These are phyloP conservation scores for Penicillium samsonianum DNA, from an alignment of 495 filamentous ascomycete genomes.

Conservation along the genomic window DNA sequence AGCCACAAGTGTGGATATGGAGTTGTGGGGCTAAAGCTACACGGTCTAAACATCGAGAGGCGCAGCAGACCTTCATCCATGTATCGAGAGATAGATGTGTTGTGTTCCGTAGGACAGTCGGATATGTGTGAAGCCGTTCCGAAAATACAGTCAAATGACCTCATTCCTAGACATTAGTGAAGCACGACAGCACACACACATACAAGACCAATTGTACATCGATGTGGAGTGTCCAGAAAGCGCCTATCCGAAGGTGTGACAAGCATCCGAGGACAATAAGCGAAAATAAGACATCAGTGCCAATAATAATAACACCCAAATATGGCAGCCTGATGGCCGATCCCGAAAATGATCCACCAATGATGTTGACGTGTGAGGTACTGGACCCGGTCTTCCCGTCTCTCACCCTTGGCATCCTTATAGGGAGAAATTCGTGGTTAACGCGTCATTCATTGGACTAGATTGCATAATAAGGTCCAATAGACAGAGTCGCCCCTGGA, in stretches of 20 bases:
- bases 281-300: slow-evolving; percentile 1
- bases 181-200: background rate
- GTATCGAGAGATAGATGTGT: background rate
- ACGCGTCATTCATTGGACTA: slow-evolving; percentile 21
- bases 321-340: slow-evolving; percentile 10
- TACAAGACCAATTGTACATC: background rate
- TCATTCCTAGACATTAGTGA: background rate
- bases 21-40: background rate
- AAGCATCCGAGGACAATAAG: background rate
- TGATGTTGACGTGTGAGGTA: background rate
- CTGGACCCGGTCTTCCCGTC: slow-evolving; percentile 10
- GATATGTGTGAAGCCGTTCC: background rate
- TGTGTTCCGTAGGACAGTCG: background rate
- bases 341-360: slow-evolving; percentile 17
- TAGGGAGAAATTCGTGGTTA: slow-evolving; percentile 16
- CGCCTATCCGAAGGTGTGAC: background rate
- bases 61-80: background rate
- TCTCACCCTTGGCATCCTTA: slow-evolving; percentile 18
- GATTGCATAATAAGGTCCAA: background rate
- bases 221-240: background rate
- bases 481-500: background rate
- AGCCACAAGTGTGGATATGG: background rate
- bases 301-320: background rate
- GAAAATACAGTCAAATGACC: background rate
- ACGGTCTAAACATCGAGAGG: background rate